phyloP scores from a whole-genome alignment of 768 basidiomycete species.

The Lentinus tigrinus region DNA sequence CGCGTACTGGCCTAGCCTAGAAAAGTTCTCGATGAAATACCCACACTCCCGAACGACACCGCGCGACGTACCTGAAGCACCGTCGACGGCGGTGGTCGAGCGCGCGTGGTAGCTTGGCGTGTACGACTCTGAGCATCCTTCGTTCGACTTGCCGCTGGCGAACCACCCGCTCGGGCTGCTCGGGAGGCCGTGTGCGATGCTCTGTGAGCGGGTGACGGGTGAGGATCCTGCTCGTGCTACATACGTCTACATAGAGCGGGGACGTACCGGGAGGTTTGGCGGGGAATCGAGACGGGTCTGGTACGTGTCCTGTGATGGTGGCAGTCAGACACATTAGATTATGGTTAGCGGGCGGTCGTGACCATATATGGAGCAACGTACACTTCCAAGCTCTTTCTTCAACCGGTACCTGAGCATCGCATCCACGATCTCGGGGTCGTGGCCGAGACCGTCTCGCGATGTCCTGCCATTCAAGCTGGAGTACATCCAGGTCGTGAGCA shows the following conservation, averaged over 20 bases:
- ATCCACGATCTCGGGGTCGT: conserved; percentile 11
- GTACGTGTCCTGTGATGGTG: neutral
- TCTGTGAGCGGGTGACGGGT: neutral
- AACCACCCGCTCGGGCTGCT: conserved; percentile 15
- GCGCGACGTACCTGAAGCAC: neutral
- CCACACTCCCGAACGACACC: neutral
- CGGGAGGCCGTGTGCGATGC: conserved; percentile 6
- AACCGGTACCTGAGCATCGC: conserved; percentile 12
- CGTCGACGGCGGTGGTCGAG: conserved; percentile 13
- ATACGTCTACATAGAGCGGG: neutral
- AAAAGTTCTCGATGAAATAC: neutral
- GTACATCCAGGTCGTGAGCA: neutral
- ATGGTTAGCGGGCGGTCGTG: too few relatives aligned
- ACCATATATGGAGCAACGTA: neutral
- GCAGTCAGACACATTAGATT: too few relatives aligned
- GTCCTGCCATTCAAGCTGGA: conserved; percentile 5
- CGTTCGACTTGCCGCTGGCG: neutral
- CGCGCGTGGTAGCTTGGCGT: conserved; percentile 7
- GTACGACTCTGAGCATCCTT: neutral
- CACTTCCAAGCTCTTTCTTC: conserved; percentile 3
- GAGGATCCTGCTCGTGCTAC: neutral
- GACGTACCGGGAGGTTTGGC: conserved; percentile 12
- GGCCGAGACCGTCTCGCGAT: neutral
- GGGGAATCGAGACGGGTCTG: neutral
- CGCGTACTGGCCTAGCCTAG: neutral